phyloP scores from a whole-genome alignment of 148 eudicot species.

The Vaccinium corymbosum region DNA sequence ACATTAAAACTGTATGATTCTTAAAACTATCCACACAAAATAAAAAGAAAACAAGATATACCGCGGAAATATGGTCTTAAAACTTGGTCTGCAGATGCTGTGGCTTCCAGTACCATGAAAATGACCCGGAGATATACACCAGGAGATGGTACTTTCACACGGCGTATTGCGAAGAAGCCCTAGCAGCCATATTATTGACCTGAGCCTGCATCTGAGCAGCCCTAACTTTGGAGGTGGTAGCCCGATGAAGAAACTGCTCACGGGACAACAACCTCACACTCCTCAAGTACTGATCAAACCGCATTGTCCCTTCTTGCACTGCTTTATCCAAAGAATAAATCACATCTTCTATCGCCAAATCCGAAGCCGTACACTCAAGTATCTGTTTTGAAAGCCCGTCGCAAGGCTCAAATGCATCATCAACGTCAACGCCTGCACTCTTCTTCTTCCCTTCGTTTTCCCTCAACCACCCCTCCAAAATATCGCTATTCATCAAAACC shows the following conservation, averaged over 20 bases:
- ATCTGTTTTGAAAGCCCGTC: slow-evolving; percentile 81
- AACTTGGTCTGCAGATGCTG: neutral
- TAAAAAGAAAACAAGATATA: neutral
- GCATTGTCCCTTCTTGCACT: slow-evolving; percentile 70
- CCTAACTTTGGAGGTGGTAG: slow-evolving; percentile 61
- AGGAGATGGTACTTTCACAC: slow-evolving; percentile 20
- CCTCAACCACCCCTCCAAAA: slow-evolving; percentile 82
- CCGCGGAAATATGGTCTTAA: neutral
- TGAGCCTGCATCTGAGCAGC: slow-evolving; percentile 89
- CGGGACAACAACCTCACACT: slow-evolving; percentile 76
- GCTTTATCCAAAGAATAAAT: slow-evolving; percentile 86
- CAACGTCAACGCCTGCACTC: slow-evolving; percentile 42
- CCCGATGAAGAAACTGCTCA: slow-evolving; percentile 89
- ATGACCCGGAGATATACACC: neutral
- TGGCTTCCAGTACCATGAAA: neutral
- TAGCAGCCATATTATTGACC: slow-evolving; percentile 81
- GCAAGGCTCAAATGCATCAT: slow-evolving; percentile 63
- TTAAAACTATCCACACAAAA: neutral
- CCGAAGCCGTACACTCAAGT: slow-evolving; percentile 64
- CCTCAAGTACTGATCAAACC: slow-evolving; percentile 84
- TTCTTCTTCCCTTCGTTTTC: slow-evolving; percentile 64
- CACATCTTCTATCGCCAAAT: slow-evolving; percentile 88
- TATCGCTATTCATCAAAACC: slow-evolving; percentile 75
- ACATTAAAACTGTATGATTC: neutral
- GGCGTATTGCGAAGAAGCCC: slow-evolving; percentile 47